Conservation (phyloP, 495 filamentous ascomycete species). For the Trichocladium antarcticum region DNA sequence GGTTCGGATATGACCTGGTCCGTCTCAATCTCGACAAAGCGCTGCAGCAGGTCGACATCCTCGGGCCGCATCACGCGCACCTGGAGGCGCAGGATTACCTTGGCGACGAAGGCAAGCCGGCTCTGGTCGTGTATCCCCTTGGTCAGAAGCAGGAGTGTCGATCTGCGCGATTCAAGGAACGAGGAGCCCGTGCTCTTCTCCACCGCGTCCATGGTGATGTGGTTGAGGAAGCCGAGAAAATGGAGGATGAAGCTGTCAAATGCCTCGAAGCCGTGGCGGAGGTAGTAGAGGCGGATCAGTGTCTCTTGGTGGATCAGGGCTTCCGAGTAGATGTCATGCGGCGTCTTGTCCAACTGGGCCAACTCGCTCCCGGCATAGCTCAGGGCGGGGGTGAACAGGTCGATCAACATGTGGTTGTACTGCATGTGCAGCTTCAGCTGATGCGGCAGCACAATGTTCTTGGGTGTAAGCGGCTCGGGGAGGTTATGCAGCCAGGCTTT, state of each 20-base stretch:
- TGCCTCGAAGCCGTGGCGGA: slow-evolving; percentile 31
- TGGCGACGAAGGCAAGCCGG: slow-evolving; percentile 21
- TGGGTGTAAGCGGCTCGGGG: slow-evolving; percentile 26
- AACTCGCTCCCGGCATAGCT: slow-evolving; percentile 13
- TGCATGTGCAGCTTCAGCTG: slow-evolving; percentile 30
- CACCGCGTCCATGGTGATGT: slow-evolving; percentile 22
- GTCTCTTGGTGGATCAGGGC: slow-evolving; percentile 27
- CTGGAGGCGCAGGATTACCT: slow-evolving; percentile 16
- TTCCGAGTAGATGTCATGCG: slow-evolving; percentile 17
- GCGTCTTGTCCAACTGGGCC: slow-evolving; percentile 1
- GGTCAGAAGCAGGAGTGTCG: slow-evolving; percentile 26
- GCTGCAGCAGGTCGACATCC: slow-evolving; percentile 17
- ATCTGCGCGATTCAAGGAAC: slow-evolving; percentile 20
- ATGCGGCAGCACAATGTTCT: slow-evolving; percentile 27
- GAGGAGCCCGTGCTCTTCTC: slow-evolving; percentile 6
- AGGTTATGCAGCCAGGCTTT: slow-evolving; percentile 21
- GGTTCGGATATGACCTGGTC: slow-evolving; percentile 14
- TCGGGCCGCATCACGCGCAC: slow-evolving; percentile 15
- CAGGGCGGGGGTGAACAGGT: slow-evolving; percentile 16
- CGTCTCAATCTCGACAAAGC: slow-evolving; percentile 15
- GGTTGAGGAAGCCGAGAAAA: slow-evolving; percentile 23
- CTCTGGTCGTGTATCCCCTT: slow-evolving; percentile 32
- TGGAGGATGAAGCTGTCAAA: slow-evolving; percentile 27
- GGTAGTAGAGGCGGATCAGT: slow-evolving; percentile 31
- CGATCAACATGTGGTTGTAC: slow-evolving; percentile 19